These are phyloP conservation scores for Sophora flavescens DNA, from an alignment of 306 rosid species.

Conservation along the genomic window DNA sequence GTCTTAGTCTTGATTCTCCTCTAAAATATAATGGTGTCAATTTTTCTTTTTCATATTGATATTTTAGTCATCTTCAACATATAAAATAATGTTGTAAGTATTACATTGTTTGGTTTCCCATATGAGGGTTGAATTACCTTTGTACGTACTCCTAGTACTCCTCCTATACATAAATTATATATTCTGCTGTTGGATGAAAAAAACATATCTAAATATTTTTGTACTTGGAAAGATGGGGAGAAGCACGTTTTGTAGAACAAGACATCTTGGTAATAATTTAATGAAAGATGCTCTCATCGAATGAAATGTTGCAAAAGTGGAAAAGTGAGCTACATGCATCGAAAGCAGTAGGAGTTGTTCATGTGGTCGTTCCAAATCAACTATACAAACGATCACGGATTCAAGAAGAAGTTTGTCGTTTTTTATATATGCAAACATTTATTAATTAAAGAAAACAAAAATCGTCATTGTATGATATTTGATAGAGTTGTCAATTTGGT, in stretches of 20 bases:
- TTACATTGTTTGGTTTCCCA: too few species aligned
- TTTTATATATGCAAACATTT: background rate
- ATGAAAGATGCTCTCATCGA: background rate
- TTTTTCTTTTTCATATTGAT: too few species aligned
- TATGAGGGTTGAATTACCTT: too few species aligned
- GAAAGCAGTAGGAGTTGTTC: conserved; percentile 13
- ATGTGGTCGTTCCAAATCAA: background rate
- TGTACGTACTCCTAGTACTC: too few species aligned
- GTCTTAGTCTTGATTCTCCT: too few species aligned
- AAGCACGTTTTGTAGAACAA: conserved; percentile 41
- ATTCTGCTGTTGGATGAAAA: too few species aligned
- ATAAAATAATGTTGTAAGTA: too few species aligned
- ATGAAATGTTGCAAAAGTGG: conserved; percentile 42
- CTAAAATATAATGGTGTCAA: too few species aligned
- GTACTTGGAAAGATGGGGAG: conserved; percentile 11
- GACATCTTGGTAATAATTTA: conserved; percentile 2
- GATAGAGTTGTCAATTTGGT: too few species aligned
- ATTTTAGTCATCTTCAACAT: too few species aligned
- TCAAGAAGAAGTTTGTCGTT: conserved; percentile 17
- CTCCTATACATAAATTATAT: too few species aligned
- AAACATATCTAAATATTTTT: too few species aligned
- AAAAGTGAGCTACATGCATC: conserved; percentile 30
- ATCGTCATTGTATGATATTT: background rate
- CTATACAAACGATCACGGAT: background rate
- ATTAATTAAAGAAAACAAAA: background rate